Conservation (phyloP, 2,329 filamentous ascomycete genomes). For the Annulohypoxylon truncatum region DNA sequence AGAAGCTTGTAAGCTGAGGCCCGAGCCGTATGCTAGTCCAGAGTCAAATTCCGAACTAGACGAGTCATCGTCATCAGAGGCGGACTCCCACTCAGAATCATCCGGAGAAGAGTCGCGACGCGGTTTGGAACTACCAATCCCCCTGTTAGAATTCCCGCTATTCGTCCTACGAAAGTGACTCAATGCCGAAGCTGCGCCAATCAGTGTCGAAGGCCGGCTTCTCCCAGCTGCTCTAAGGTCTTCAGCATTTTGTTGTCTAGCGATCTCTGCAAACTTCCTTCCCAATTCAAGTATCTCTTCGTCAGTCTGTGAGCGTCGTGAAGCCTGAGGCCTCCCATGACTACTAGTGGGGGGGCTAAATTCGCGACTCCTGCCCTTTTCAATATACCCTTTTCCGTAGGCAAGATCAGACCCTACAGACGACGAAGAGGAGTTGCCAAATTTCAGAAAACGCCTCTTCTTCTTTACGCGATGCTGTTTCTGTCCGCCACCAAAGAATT, state of each 20-base stretch:
- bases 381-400: slow-evolving; percentile 71
- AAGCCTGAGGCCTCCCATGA: slow-evolving; percentile 39
- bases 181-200: slow-evolving; percentile 56
- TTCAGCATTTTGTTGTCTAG: slow-evolving; percentile 62
- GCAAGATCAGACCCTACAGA: slow-evolving; percentile 76
- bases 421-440: slow-evolving; percentile 73
- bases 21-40: slow-evolving; percentile 58
- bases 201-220: slow-evolving; percentile 53
- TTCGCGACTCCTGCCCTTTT: slow-evolving; percentile 52
- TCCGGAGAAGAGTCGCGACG: slow-evolving; percentile 53
- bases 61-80: slow-evolving; percentile 62
- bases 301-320: slow-evolving; percentile 59
- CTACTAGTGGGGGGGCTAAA: slow-evolving; percentile 45
- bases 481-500: slow-evolving; percentile 70
- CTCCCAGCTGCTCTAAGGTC: slow-evolving; percentile 59
- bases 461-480: slow-evolving; percentile 56
- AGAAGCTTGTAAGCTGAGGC: slow-evolving; percentile 40
- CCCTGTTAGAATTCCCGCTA: slow-evolving; percentile 52
- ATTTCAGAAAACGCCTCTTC: slow-evolving; percentile 65
- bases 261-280: slow-evolving; percentile 64
- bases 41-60: slow-evolving; percentile 56
- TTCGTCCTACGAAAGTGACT: slow-evolving; percentile 56
- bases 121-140: slow-evolving; percentile 56
- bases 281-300: slow-evolving; percentile 69
- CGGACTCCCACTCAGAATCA: slow-evolving; percentile 69